Percentiles rank a stretch among this genome's conserved stretches.
Evolutionary conservation across 768 basidiomycete genomes (phyloP).

Genomic region (Stropharia rugosoannulata): DNA sequence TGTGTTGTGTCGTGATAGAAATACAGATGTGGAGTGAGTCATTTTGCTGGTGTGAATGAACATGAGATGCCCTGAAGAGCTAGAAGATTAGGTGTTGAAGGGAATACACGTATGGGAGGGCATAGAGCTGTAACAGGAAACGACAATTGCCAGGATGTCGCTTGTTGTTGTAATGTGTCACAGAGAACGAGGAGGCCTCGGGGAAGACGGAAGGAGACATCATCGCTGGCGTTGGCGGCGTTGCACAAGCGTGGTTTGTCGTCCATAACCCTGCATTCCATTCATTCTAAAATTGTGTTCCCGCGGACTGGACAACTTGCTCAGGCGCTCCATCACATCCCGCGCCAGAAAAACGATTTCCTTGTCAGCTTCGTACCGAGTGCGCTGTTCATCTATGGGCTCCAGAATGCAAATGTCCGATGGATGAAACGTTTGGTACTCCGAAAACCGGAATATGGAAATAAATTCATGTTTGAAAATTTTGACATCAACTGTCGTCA

Average conservation of each 20-base stretch:
- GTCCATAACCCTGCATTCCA: constrained; percentile 14
- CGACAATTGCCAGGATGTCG: background rate
- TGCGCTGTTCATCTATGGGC: constrained; percentile 43
- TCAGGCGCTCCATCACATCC: constrained; percentile 44
- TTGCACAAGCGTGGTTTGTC: constrained; percentile 20
- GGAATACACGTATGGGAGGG: background rate
- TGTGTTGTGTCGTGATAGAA: constrained; percentile 24
- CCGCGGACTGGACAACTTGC: constrained; percentile 34
- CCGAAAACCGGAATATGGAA: constrained; percentile 58
- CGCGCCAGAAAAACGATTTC: constrained; percentile 60
- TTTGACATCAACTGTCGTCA: constrained; percentile 49
- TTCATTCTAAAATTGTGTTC: constrained; percentile 9
- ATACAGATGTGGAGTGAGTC: constrained; percentile 22
- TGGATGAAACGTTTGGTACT: constrained; percentile 45
- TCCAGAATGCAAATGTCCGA: constrained; percentile 52
- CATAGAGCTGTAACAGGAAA: background rate
- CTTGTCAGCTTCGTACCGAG: constrained; percentile 57
- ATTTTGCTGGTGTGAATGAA: background rate
- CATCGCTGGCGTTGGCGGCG: constrained; percentile 19
- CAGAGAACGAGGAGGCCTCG: background rate
- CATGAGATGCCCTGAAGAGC: background rate
- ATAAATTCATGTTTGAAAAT: constrained; percentile 62
- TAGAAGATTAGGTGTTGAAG: background rate
- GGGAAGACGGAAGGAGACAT: background rate
- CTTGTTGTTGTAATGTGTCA: no score